Base-by-base conservation (phyloP, 2,329 filamentous ascomycete genomes). In the Stachybotrys chartarum region DNA sequence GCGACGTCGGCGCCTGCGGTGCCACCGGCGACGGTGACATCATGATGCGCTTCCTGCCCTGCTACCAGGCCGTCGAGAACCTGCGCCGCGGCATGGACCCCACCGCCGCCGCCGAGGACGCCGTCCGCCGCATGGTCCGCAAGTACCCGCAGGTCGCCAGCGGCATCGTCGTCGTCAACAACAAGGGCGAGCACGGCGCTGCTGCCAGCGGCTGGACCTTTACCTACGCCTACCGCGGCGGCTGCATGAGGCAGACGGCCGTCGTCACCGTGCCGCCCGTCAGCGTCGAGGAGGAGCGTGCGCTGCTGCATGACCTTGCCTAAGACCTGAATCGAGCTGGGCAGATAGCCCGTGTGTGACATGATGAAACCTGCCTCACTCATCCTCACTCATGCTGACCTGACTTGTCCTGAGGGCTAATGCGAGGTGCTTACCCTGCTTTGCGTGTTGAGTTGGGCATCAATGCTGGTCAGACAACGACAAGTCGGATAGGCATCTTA, bases 41-140 rank as follows among this genome's bases (percentile, higher is more conserved):
- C 56, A 81, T 82, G 78, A 79, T 81, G 75, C 72, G 79, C 5
- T 81, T 82, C 58, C 63, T 82, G 30, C 80, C 80, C 0, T 83
- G 80, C 61, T 82, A 82, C 60, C 80, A 82, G 61, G 80, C 79
- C 1, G 75, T 83, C 1, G 80, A 83, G 68, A 81, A 70, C 56
- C 57, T 83, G 63, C 69, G 80, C 11, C 65, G 62, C 1, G 79
- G 79, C 1, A 74, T 82, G 73, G 65, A 65, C 0, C 78, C 80
- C 0, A 67, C 62, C 5, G 70, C 74, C 35, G 79, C 80, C 0
- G 80, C 80, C 0, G 72, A 78, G 50, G 78, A 83, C 55, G 78
- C 73, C 0, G 78, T 82, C 0, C 54, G 61, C 1, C 69, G 80
- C 16, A 82, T 82, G 75, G 49, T 79, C 11, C 61, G 65, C 12